A percentile compares a stretch with the other conserved stretches of the same genome.
Conservation (phyloP, 2,329 filamentous ascomycete species). For the Chalaropsis ovoidea region DNA sequence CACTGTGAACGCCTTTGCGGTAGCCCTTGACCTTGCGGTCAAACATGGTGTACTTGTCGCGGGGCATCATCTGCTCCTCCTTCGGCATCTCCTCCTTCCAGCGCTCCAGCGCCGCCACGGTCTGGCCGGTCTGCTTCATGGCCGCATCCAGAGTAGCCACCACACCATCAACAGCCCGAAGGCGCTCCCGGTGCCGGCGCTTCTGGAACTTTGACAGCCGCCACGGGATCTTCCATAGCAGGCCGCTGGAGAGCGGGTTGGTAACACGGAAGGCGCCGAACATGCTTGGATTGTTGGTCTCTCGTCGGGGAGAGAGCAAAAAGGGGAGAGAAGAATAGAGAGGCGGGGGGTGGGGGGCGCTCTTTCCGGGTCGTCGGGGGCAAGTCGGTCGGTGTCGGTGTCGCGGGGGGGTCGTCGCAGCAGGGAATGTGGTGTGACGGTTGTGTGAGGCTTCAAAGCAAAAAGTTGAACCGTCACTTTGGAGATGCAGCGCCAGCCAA, state of each 20-base stretch:
- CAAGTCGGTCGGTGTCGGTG: neutral
- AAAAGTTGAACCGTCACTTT: slow-evolving; percentile 14
- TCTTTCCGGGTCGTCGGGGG: slow-evolving; percentile 17
- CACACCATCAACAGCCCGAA: slow-evolving; percentile 78
- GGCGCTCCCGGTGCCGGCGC: slow-evolving; percentile 68
- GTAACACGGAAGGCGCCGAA: slow-evolving; percentile 75
- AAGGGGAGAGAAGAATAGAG: neutral
- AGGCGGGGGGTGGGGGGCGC: slow-evolving; percentile 12
- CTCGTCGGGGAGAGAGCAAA: neutral
- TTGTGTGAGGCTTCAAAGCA: slow-evolving; percentile 5
- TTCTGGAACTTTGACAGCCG: slow-evolving; percentile 88
- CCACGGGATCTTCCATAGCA: slow-evolving; percentile 97
- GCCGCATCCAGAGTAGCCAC: slow-evolving; percentile 73
- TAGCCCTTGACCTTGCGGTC: slow-evolving; percentile 93
- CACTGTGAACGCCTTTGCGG: slow-evolving; percentile 95
- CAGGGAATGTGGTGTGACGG: neutral
- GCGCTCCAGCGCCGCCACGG: slow-evolving; percentile 66
- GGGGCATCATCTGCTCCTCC: slow-evolving; percentile 88
- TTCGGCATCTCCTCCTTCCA: slow-evolving; percentile 97
- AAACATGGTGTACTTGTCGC: slow-evolving; percentile 97
- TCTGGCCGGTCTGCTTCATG: slow-evolving; percentile 60
- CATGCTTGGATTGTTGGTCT: slow-evolving; percentile 44
- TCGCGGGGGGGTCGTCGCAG: slow-evolving; percentile 1
- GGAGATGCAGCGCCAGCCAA: slow-evolving; percentile 6
- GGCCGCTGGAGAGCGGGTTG: slow-evolving; percentile 63